Conservation (phyloP, 31 red algal species). For the Asparagopsis taxiformis region DNA sequence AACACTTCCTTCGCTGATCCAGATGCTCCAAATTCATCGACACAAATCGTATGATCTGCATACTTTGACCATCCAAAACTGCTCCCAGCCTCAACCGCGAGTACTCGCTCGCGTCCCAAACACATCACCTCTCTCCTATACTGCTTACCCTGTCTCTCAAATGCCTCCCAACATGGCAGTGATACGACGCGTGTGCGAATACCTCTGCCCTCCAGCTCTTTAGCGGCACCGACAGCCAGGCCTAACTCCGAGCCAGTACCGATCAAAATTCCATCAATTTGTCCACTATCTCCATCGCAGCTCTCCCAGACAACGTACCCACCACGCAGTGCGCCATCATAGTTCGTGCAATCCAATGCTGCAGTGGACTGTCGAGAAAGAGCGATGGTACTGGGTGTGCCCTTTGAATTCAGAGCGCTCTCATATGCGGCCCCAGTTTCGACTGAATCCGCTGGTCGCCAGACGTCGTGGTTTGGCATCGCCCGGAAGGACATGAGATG, state of each 20-base stretch:
- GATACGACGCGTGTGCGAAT: slow-evolving; percentile 87
- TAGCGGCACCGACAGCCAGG: slow-evolving; percentile 73
- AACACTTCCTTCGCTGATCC: slow-evolving; percentile 51
- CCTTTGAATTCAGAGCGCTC: slow-evolving; percentile 38
- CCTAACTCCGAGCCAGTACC: slow-evolving; percentile 94
- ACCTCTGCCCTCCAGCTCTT: slow-evolving; percentile 69
- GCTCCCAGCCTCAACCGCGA: slow-evolving; percentile 75
- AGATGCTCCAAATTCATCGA: slow-evolving; percentile 80
- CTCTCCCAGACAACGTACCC: slow-evolving; percentile 78
- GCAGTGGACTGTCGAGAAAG: slow-evolving; percentile 88
- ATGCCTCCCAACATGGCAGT: slow-evolving; percentile 90
- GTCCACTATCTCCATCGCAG: slow-evolving; percentile 49
- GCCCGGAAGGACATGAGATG: slow-evolving; percentile 81
- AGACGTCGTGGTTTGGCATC: slow-evolving; percentile 83
- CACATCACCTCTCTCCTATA: slow-evolving; percentile 91
- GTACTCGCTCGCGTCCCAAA: slow-evolving; percentile 34
- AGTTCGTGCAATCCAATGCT: slow-evolving; percentile 41
- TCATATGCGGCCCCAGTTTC: slow-evolving; percentile 84
- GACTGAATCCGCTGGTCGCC: slow-evolving; percentile 80
- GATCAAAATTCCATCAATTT: slow-evolving; percentile 76
- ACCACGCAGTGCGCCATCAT: slow-evolving; percentile 75
- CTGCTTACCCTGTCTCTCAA: slow-evolving; percentile 67
- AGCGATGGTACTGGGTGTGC: slow-evolving; percentile 68
- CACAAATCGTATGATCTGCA: slow-evolving; percentile 50
- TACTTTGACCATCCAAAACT: slow-evolving; percentile 84